Base-by-base conservation (phyloP, 768 basidiomycete genomes). In the Roridomyces roridus region DNA sequence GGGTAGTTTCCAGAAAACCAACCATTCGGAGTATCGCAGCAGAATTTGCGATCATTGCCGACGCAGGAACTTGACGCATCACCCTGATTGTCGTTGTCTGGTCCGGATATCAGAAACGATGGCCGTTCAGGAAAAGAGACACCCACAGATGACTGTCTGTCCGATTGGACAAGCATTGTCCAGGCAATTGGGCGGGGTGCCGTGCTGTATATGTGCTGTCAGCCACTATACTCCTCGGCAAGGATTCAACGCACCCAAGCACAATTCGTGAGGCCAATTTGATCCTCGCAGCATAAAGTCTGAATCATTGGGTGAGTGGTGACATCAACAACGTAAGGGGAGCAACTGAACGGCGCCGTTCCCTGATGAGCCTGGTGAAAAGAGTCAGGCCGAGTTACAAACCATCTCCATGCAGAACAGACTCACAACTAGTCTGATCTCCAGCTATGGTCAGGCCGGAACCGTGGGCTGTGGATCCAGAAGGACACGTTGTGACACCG, bases 81-180 rank as follows among this genome's bases (percentile, higher is more conserved):
- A 42, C 66, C 66, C 44, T 65, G 66, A 31, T 62, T 59, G 42
- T 67, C 66, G 34, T 54, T 64, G 14, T 61, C 66, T 65, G 53
- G 12, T 31, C 25, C 24, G 35, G 5, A 6, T 2, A 25, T 29
- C 23, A n/a, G n/a, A 18, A 34, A 3, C 5, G 21, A 11, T 18
- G 3, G 12, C 4, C 47, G 24, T 14, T 6, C 4, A 5, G 46
- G n/a, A n/a, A 29, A 34, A 8, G 25, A 42, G 29, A 6, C 10
- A 48, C 34, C 10, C 18, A 58, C 50, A 35, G n/a, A 58, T 46
- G 14, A 6, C 57, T 4, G 25, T 20, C n/a, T 58, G 42, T n/a
- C 57, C 57, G 15, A 36, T 37, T 18, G 49, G 49, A 55, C 66
- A 67, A 18, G 52, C 64, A 35, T 48, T 23, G 42, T 67, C 54